Evolutionary conservation across 352 stramenopile genomes (phyloP), one percentile per base, ranked within the genome.

Genomic region (Pythium chondricola): DNA sequence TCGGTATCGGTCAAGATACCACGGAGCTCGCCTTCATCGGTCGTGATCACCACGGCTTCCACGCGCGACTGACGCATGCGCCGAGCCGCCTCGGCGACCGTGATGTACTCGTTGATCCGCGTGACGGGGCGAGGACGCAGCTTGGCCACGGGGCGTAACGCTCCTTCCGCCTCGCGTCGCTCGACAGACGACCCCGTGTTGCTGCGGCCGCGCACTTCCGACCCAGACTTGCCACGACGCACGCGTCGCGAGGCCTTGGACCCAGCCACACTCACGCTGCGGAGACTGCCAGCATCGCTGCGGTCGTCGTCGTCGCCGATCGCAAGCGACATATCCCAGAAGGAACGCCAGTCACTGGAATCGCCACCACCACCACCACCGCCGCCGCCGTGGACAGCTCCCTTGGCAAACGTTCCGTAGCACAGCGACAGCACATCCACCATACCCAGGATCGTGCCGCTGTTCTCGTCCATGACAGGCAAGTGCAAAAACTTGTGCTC

Each of bases 401-500:
- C 76, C 32, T 82, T 87, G 3, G 84, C 79, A 43, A 95, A 95
- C 0, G 83, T 90, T 10, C 84, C 84, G 45, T 92, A 95, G 59
- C 83, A 93, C 25, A 95, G 63, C n/a, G 82, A 93, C 16, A 95
- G 51, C 6, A 95, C 83, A 43, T 95, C 84, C 17, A 94, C 69
- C 71, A 93, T 88, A 27, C 84, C 84, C 7, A 87, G 51, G 61
- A 93, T 94, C 16, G 72, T 82, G 5, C 65, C 58, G 2, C 75
- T 79, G 14, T 60, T 71, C 20, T 83, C 49, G 35, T 98, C 92
- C 11, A 97, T 93, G 2, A 99, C 92, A 20, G 96, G 96, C 38
- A 99, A 58, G 50, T 98, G 96, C 25, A 99, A 64, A 62, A 98
- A 99, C 49, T 95, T 95, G 55, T 98, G 95, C 48, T 98, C 95